phyloP scores from a whole-genome alignment of 1,284 basidiomycete species.

The Trichosporon ovoides region DNA sequence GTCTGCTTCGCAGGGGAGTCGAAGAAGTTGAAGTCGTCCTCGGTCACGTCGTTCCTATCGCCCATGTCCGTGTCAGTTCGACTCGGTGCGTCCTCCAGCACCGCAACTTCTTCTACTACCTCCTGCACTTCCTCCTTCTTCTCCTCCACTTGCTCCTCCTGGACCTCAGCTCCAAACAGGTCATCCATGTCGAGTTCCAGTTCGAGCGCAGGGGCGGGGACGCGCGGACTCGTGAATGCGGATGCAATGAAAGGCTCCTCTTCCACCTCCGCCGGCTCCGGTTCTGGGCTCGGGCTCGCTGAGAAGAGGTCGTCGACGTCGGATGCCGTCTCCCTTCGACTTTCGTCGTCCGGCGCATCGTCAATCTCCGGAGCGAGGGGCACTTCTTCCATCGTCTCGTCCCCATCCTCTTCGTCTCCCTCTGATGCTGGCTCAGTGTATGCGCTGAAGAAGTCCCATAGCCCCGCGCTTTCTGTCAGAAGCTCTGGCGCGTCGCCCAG shows the following conservation, averaged over 20 bases:
- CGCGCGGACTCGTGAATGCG: slow-evolving; percentile 11
- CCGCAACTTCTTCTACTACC: too few relatives aligned
- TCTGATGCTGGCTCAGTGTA: slow-evolving; percentile 27
- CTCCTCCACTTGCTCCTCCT: not conserved
- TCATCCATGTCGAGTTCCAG: slow-evolving; percentile 25
- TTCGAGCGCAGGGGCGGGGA: slow-evolving; percentile 10
- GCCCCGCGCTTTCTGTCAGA: slow-evolving; percentile 24
- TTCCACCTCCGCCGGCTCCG: slow-evolving; percentile 4
- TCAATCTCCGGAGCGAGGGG: not conserved
- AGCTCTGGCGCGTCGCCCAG: slow-evolving; percentile 23
- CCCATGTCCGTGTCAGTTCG: not conserved
- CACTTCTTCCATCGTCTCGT: not conserved
- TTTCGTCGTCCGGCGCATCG: slow-evolving; percentile 16
- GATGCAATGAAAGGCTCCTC: slow-evolving; percentile 9
- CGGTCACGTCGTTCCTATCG: slow-evolving; percentile 27
- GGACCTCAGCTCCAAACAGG: slow-evolving; percentile 21
- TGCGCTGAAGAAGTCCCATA: slow-evolving; percentile 34
- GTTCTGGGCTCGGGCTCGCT: slow-evolving; percentile 20
- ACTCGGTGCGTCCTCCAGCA: not conserved
- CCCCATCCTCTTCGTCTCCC: slow-evolving; percentile 17
- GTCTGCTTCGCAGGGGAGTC: slow-evolving; percentile 31
- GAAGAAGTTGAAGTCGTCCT: slow-evolving; percentile 47
- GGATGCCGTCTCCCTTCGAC: slow-evolving; percentile 12
- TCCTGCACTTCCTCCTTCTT: not conserved
- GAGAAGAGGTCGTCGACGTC: slow-evolving; percentile 43